Evolutionary conservation across 2,329 filamentous ascomycete genomes (phyloP), one percentile per base, ranked within the genome.

Genomic region (Pseudogymnoascus sp.): DNA sequence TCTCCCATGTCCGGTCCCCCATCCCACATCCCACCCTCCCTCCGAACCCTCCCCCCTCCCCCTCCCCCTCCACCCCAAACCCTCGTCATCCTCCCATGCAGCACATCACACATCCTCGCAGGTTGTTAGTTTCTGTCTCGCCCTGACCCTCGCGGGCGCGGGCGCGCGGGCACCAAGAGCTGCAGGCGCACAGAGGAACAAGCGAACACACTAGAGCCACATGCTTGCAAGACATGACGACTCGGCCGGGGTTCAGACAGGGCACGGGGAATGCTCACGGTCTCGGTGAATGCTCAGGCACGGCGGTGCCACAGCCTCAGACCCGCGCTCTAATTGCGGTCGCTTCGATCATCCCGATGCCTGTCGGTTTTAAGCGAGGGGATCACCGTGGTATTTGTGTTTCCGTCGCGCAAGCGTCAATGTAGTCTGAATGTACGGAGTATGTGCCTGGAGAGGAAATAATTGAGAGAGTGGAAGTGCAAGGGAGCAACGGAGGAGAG

Each of bases 171-270:
- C 39, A 43, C 16, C 38, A 41, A 4, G 7, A 37, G 32, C 14
- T 6, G 41, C 6, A n/a, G 43, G 43, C 25, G 43, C 25, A 30
- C 25, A 30, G 25, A 18, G 43, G 37, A 18, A 11, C 41, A 14
- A n/a, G 3, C 20, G 41, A n/a, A 28, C 43, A 30, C 43, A 50
- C 43, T 50, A 50, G n/a, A 30, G 43, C 43, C 43, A 50, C 43
- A 50, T 50, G 43, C 25, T 32, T 50, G 43, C n/a, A 3, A 50
- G 43, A 50, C 43, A 50, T 50, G 43, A 50, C 43, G 43, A 50
- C 43, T 30, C 14, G 14, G 43, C 22, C n/a, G 35, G n/a, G 35
- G 14, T 7, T 7, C 4, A 30, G 6, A 47, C 22, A 28, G 41
- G 41, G 41, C 20, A 47, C 41, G 41, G 41, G 41, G 41, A 28